These are phyloP conservation scores for Arachis monticola DNA, from an alignment of 331 rosid species.

Conservation along the genomic window DNA sequence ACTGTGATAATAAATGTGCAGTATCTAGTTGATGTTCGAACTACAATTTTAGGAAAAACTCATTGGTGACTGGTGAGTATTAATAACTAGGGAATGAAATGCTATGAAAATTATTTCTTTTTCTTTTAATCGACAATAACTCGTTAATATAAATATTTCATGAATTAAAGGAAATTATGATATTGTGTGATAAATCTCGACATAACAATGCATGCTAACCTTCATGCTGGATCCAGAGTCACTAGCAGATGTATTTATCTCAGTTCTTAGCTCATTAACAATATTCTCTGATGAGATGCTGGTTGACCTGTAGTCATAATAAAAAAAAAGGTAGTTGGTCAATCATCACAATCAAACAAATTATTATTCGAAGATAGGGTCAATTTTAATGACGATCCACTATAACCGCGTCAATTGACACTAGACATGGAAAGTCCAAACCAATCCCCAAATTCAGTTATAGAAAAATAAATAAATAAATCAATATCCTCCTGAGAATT, in stretches of 20 bases:
- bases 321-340: slow-evolving; percentile 13
- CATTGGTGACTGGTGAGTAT: too few relatives aligned
- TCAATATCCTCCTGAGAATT: slow-evolving; percentile 6
- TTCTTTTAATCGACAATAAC: background rate
- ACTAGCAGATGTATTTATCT: slow-evolving; percentile 58
- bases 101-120: slow-evolving; percentile 1
- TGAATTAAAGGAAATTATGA: slow-evolving; percentile 1
- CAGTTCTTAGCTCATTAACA: slow-evolving; percentile 56
- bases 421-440: background rate
- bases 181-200: slow-evolving; percentile 13
- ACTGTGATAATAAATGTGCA: background rate
- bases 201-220: slow-evolving; percentile 53
- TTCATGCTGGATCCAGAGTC: slow-evolving; percentile 60
- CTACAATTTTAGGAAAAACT: background rate
- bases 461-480: background rate
- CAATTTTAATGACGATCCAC: slow-evolving; percentile 4
- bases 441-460: slow-evolving; percentile 19
- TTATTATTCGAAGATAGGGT: background rate
- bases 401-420: slow-evolving; percentile 15
- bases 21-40: background rate
- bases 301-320: slow-evolving; percentile 56
- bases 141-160: slow-evolving; percentile 16
- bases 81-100: background rate
- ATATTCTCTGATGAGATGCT: slow-evolving; percentile 71
- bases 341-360: slow-evolving; percentile 5